A percentile compares a stretch with the other conserved stretches of the same genome.
Conservation (phyloP, 208 protist species). For the Naegleria lovaniensis region DNA sequence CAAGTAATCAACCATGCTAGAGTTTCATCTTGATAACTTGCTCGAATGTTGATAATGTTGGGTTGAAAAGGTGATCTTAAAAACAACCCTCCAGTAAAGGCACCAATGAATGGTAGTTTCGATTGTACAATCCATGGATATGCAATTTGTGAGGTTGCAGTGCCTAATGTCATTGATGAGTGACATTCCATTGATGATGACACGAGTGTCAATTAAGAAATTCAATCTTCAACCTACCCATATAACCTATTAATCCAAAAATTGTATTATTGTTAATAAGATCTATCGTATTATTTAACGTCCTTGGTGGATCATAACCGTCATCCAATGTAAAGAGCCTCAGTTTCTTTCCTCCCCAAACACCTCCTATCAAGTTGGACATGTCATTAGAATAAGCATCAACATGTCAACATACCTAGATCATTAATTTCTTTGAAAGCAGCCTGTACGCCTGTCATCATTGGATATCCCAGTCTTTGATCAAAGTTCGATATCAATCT, state of each 20-base stretch:
- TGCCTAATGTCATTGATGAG: neutral
- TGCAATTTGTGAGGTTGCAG: neutral
- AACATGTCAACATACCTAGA: neutral
- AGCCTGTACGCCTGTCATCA: neutral
- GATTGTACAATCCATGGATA: neutral
- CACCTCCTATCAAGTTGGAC: neutral
- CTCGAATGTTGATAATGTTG: conserved; percentile 14
- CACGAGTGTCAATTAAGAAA: too few relatives aligned
- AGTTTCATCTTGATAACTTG: conserved; percentile 14
- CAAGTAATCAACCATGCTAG: neutral
- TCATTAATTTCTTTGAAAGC: neutral
- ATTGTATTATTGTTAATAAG: neutral
- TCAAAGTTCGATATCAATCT: too few relatives aligned
- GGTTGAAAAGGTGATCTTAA: neutral
- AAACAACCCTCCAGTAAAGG: neutral
- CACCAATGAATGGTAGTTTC: neutral
- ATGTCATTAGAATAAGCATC: neutral
- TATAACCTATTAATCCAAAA: neutral
- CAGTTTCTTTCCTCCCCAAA: neutral
- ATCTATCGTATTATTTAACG: neutral
- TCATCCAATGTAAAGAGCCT: neutral
- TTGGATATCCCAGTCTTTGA: neutral
- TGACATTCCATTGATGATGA: neutral
- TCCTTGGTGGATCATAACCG: neutral
- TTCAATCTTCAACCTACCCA: neutral